phyloP scores from a whole-genome alignment of 768 basidiomycete genomes.

The Lactarius hengduanensis region DNA sequence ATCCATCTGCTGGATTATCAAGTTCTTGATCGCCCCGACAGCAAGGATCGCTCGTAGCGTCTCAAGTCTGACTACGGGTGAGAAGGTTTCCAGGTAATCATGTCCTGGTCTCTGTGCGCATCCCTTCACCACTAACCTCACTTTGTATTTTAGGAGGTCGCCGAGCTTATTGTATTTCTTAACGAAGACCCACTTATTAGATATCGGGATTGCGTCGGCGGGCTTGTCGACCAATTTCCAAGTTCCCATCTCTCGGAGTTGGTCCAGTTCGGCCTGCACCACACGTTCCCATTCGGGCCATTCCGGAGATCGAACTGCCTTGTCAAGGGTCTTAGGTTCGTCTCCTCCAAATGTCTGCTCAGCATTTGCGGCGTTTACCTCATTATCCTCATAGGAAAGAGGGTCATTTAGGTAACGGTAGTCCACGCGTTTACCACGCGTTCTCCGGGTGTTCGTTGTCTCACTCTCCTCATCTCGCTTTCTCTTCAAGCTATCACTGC shows the following conservation, averaged over 20 bases:
- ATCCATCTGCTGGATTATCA: not conserved
- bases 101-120: not conserved
- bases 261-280: not conserved
- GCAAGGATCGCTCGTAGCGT: not conserved
- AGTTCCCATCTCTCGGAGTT: not conserved
- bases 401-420: too few relatives aligned
- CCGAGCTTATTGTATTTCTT: not conserved
- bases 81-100: not conserved
- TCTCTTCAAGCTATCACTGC: too few relatives aligned
- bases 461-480: too few relatives aligned
- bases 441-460: too few relatives aligned
- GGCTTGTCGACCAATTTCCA: not conserved
- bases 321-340: too few relatives aligned
- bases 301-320: too few relatives aligned
- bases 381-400: too few relatives aligned
- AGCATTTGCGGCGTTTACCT: too few relatives aligned
- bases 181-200: not conserved
- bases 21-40: too few relatives aligned
- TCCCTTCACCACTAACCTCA: not conserved
- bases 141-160: not conserved
- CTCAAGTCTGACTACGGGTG: not conserved
- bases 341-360: too few relatives aligned
- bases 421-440: too few relatives aligned
- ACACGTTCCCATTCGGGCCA: not conserved
- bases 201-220: not conserved